A percentile compares a stretch with the other conserved stretches of the same genome.
Evolutionary conservation across 2,329 filamentous ascomycete species (phyloP).

Genomic region (Stagonosporopsis chrysanthemi): DNA sequence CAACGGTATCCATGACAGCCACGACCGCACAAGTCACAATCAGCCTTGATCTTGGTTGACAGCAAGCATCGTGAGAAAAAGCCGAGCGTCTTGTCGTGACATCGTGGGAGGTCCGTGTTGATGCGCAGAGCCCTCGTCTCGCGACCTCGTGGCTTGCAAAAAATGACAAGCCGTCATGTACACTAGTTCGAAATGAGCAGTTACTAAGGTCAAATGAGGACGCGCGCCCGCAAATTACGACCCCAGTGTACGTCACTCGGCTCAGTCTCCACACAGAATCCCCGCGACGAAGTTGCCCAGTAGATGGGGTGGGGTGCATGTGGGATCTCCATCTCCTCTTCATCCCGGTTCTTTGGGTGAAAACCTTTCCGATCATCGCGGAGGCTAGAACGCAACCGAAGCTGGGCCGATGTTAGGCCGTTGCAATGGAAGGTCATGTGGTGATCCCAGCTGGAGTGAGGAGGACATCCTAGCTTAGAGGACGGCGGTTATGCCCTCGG

Average conservation of each 20-base stretch:
- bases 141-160: constrained; percentile 20
- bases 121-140: constrained; percentile 17
- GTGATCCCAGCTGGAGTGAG: constrained; percentile 9
- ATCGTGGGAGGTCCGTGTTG: constrained; percentile 12
- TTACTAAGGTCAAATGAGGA: constrained; percentile 5
- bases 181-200: constrained; percentile 4
- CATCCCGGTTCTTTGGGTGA: neutral
- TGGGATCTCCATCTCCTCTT: constrained; percentile 7
- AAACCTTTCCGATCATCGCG: constrained; percentile 4
- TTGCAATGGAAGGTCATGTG: neutral
- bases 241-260: constrained; percentile 12
- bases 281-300: constrained; percentile 17
- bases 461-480: constrained; percentile 1
- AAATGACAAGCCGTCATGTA: constrained; percentile 1
- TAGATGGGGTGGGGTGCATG: constrained; percentile 12
- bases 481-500: neutral
- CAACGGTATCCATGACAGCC: constrained; percentile 15
- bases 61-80: constrained; percentile 9
- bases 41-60: constrained; percentile 2
- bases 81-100: constrained; percentile 6
- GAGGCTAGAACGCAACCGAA: constrained; percentile 5
- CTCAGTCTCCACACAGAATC: constrained; percentile 14
- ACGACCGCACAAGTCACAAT: neutral
- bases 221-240: constrained; percentile 2
- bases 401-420: constrained; percentile 11